These are phyloP conservation scores for Meyerozyma athensensis DNA, from an alignment of 1,139 yeast species.

Conservation along the genomic window DNA sequence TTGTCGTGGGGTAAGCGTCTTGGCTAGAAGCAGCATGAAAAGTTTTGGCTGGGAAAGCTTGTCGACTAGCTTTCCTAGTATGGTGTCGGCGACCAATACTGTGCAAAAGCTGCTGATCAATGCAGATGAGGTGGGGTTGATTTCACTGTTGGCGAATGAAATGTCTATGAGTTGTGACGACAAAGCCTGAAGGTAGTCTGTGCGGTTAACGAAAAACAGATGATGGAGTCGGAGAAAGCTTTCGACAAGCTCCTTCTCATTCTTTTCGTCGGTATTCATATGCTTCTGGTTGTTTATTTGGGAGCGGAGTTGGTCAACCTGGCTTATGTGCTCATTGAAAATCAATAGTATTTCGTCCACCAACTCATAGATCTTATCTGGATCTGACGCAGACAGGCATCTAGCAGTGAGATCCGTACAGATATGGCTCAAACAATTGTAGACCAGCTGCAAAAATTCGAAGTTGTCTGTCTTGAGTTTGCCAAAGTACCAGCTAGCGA, in stretches of 20 bases:
- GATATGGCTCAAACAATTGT: constrained; percentile 27
- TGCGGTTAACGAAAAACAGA: background rate
- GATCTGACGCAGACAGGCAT: constrained; percentile 16
- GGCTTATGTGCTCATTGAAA: constrained; percentile 25
- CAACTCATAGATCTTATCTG: constrained; percentile 13
- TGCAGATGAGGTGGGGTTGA: constrained; percentile 21
- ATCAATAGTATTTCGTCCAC: constrained; percentile 24
- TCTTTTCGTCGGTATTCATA: background rate
- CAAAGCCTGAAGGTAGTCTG: constrained; percentile 24
- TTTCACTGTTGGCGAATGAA: constrained; percentile 14
- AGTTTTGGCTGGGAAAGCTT: constrained; percentile 30
- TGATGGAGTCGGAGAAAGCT: background rate
- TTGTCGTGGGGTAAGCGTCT: background rate
- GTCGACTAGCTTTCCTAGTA: constrained; percentile 24
- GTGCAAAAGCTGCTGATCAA: constrained; percentile 27
- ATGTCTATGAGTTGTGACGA: constrained; percentile 18
- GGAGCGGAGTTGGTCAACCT: constrained; percentile 13
- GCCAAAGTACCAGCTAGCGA: constrained; percentile 36
- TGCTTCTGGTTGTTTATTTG: constrained; percentile 4
- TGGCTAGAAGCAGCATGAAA: constrained; percentile 16
- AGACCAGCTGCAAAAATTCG: constrained; percentile 30
- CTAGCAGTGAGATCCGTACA: constrained; percentile 19
- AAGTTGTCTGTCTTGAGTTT: constrained; percentile 37
- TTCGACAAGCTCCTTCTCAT: constrained; percentile 10
- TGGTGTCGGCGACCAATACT: constrained; percentile 31